Conservation (phyloP, 768 basidiomycete genomes). For the Suillus discolor region DNA sequence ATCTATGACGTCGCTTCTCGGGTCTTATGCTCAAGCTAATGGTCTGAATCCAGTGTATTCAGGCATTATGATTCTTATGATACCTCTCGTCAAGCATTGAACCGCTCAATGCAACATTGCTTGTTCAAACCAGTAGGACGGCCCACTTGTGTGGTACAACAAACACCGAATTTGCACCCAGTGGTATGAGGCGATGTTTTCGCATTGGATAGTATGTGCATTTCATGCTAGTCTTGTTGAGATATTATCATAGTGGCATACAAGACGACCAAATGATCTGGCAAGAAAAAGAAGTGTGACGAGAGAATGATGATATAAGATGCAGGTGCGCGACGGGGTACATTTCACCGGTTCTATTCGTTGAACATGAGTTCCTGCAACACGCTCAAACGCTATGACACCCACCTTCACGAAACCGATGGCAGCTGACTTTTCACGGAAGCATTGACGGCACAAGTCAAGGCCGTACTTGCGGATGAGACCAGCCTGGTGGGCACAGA, state of each 20-base stretch:
- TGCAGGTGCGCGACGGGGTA: slow-evolving; percentile 10
- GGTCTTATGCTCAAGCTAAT: neutral
- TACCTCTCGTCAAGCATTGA: neutral
- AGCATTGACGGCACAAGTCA: slow-evolving; percentile 97
- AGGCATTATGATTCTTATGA: neutral
- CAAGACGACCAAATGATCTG: slow-evolving; percentile 13
- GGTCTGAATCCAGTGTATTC: neutral
- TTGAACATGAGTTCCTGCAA: slow-evolving; percentile 6
- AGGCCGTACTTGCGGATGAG: slow-evolving; percentile 97
- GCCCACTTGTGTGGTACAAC: neutral
- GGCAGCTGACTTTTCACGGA: slow-evolving; percentile 92
- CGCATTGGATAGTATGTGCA: neutral
- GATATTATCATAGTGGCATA: slow-evolving; percentile 25
- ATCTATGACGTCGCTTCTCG: slow-evolving; percentile 34
- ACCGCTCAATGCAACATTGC: no score
- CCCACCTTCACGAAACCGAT: slow-evolving; percentile 95
- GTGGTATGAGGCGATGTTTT: neutral
- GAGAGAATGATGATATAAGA: slow-evolving; percentile 10
- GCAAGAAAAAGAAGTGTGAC: slow-evolving; percentile 1
- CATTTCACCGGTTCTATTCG: slow-evolving; percentile 48
- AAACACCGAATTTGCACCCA: neutral
- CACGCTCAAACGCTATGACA: neutral
- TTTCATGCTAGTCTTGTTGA: slow-evolving; percentile 15
- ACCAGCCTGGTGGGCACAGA: slow-evolving; percentile 97
- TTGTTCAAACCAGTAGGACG: neutral